Base-by-base conservation (phyloP, 1,139 yeast genomes). In the Debaryomyces udenii region DNA sequence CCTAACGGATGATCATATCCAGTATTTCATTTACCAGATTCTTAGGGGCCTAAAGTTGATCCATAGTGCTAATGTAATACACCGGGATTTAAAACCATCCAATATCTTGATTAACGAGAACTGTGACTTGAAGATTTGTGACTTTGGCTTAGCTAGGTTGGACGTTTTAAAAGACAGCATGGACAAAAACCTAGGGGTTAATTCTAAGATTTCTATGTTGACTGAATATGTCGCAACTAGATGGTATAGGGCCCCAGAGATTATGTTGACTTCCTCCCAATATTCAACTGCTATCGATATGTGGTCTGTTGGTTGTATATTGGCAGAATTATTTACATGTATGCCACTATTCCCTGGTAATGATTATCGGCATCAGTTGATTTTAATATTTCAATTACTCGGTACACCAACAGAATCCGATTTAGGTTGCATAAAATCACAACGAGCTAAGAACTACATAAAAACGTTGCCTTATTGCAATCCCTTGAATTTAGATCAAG, bases 191-290 rank as follows among this genome's bases (percentile, higher is more conserved):
- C 75, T 75, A 13, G 74, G 76, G 44, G 64, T 53, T 38, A 57
- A 57, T 43, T 53, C 59, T 34, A 65, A 64, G 13, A 48, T 55
- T 6, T 66, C 68, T n/a, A 58, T 62, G 38, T 70, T 81, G 74
- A 83, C 90, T 0, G 90, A 84, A 56, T 84, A 84, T 49, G 91
- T 84, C 5, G 90, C 90, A 1, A 84, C 93, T 2, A 68, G 91
- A 52, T 84, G 91, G 91, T 84, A 84, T 56, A 67, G 91, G 46
- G 90, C 90, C 0, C 91, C 90, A 0, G 93, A 85, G 56, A 81
- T 85, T 43, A 84, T 84, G 90, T 61, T 84, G 17, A 78, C 86
- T 2, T 78, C 79, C 34, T 82, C 85, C 36, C 80, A 79, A 50
- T 85, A 85, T 52, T 78, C 90, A 2, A 76, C 85, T 0, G 85